A percentile compares a stretch with the other conserved stretches of the same genome.
Conservation (phyloP, 1,284 basidiomycete species). For the Sutorius eximius region DNA sequence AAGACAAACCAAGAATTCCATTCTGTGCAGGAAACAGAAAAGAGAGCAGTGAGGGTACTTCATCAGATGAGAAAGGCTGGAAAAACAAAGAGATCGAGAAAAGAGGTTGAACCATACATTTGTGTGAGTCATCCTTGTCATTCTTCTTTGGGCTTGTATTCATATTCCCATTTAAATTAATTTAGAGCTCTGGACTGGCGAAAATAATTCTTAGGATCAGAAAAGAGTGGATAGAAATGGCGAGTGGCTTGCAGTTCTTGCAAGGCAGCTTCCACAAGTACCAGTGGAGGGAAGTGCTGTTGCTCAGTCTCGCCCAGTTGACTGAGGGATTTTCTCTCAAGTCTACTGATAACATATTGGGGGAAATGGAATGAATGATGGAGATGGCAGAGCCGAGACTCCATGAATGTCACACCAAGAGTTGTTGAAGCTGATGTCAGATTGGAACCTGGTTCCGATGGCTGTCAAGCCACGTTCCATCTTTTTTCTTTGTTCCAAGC, state of each 20-base stretch:
- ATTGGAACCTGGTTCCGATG: conserved; percentile 1
- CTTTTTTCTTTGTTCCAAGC: conserved; percentile 14
- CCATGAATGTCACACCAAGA: neutral
- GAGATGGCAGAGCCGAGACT: too few species aligned
- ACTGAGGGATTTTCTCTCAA: too few species aligned
- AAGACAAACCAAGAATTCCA: too few species aligned
- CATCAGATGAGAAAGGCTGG: too few species aligned
- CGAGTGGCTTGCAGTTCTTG: neutral
- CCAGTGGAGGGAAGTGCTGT: conserved; percentile 10
- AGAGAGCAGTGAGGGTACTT: too few species aligned
- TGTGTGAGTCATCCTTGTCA: too few species aligned
- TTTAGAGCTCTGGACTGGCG: neutral
- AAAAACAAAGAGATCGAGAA: too few species aligned
- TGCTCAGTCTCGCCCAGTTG: neutral
- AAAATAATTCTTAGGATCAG: neutral
- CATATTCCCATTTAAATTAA: too few species aligned
- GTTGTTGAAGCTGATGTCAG: neutral
- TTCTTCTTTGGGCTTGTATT: too few species aligned
- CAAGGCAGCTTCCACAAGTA: conserved; percentile 10
- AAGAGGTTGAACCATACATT: too few species aligned
- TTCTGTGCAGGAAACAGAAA: too few species aligned
- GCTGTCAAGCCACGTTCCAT: conserved; percentile 8
- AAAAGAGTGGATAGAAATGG: conserved; percentile 1
- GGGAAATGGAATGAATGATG: neutral
- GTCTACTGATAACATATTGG: neutral